Base-by-base conservation (phyloP, 148 eudicot genomes). In the Camellia japonica region DNA sequence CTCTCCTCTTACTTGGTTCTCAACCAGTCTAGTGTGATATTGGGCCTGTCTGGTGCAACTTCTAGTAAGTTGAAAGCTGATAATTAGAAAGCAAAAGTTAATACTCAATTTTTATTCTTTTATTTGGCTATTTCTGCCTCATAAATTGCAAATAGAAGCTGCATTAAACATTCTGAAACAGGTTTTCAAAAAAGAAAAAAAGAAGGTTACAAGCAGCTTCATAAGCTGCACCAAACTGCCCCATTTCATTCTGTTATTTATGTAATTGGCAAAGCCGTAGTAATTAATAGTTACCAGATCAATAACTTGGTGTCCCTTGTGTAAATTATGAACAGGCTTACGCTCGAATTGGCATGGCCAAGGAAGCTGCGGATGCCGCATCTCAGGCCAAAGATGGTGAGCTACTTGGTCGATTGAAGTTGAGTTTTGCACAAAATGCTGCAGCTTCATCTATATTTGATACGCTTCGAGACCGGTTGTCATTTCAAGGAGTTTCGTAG, bases 291-390 rank as follows among this genome's bases (percentile, higher is more conserved):
- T 38, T 71, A n/a, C 74, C 74, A 49, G 49, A 71, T 6, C 74
- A 71, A 71, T 71, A 30, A 30, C 38, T 30, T 30, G 38, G 38
- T 30, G 38, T 30, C 63, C 0, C 15, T 7, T 44, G 5, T 71
- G 52, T 76, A 10, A n/a, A 51, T 80, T 42, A 9, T 71, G 58
- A 74, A 47, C 89, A 96, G 99, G 98, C 99, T 71, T 96, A 92
- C 84, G 97, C 97, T 79, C 93, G 87, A 82, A 88, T 96, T 61
- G 99, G 98, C 64, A 92, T 96, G 99, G 94, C 97, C 19, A 96
- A 93, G 83, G 99, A 96, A 90, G 97, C 99, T 55, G 99, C 95
- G 8, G 99, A 96, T 71, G 95, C 99, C 80, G 98, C 97, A 66
- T 86, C 97, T 55, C 99, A 93, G 84, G 86, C 95, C 20, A 92